Evolutionary conservation across 106 monocot species (phyloP), one percentile per base, ranked within the genome.

Genomic region (Dendrobium nobile): DNA sequence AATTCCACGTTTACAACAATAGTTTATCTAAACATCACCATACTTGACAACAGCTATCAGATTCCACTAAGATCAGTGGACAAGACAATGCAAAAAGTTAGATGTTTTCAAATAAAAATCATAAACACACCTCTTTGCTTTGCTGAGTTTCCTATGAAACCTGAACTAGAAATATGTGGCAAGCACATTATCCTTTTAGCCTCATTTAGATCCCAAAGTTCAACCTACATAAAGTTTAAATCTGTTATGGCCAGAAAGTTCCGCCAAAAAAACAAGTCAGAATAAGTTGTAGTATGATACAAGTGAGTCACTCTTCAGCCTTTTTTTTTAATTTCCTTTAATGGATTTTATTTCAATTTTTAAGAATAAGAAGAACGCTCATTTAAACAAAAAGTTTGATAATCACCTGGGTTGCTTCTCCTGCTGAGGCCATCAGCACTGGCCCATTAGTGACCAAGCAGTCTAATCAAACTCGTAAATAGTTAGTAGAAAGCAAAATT

Each of bases 391-490:
- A 70, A 2, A 51, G 4, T 10, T 28, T 74, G 42, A 42, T 48
- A 81, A 56, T 79, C 54, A 97, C 97, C 91, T 89, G 83, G 37
- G 88, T 72, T 77, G 92, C 89, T 85, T 94, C 92, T 20, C 97
- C 97, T 18, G 92, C 90, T 47, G 92, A 51, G 79, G 89, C 97
- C 89, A 97, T 83, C 54, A 96, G 67, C 48, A 80, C 81, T 40
- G 31, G 26, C 78, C 79, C 81, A 40, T 78, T 24, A 41, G 40
- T 61, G 7, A 70, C 16, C 26, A 28, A 44, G 75, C 20, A 59
- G 17, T 47, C 85, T 88, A 80, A 54, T 41, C 47, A 67, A 82
- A 75, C 72, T 31, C 47, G 80, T 65, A 33, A 54, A 9, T 40
- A 80, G 56, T 79, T 61, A 79, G 65, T 16, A 74, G 41, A 7